These are phyloP conservation scores for Sporothrix variecibatus DNA, from an alignment of 2,329 filamentous ascomycete species.

Conservation along the genomic window DNA sequence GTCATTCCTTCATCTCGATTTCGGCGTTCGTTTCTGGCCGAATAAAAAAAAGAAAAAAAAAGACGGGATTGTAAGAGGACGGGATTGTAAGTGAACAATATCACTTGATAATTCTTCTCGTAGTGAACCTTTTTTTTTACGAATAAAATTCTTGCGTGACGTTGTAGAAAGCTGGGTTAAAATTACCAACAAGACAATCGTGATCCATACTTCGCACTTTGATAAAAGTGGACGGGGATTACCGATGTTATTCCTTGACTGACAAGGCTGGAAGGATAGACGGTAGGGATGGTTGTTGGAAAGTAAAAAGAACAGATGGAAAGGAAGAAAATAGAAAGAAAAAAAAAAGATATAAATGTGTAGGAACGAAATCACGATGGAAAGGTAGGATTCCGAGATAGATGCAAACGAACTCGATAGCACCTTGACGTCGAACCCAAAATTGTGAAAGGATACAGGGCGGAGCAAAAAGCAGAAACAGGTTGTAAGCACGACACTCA, in stretches of 20 bases:
- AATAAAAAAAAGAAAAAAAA: neutral
- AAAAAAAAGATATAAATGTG: neutral
- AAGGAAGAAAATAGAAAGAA: neutral
- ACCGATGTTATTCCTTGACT: neutral
- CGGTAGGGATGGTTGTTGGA: neutral
- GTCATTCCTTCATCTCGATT: conserved; percentile 6
- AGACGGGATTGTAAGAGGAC: neutral
- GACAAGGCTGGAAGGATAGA: neutral
- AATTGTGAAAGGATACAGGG: neutral
- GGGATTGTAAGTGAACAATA: no score
- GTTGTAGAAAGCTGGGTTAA: neutral
- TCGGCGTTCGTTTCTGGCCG: neutral
- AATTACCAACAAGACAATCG: neutral
- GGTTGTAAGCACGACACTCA: neutral
- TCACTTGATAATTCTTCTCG: neutral
- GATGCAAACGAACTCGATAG: no score
- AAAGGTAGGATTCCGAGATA: neutral
- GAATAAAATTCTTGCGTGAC: neutral
- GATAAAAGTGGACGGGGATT: neutral
- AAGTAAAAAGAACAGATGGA: neutral
- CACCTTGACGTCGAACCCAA: neutral
- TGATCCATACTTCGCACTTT: neutral
- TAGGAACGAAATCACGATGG: neutral
- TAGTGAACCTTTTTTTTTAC: neutral
- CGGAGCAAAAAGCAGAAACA: neutral